A percentile compares a stretch with the other conserved stretches of the same genome.
phyloP scores from a whole-genome alignment of 2,329 filamentous ascomycete species.

The Botrytis hyacinthi region DNA sequence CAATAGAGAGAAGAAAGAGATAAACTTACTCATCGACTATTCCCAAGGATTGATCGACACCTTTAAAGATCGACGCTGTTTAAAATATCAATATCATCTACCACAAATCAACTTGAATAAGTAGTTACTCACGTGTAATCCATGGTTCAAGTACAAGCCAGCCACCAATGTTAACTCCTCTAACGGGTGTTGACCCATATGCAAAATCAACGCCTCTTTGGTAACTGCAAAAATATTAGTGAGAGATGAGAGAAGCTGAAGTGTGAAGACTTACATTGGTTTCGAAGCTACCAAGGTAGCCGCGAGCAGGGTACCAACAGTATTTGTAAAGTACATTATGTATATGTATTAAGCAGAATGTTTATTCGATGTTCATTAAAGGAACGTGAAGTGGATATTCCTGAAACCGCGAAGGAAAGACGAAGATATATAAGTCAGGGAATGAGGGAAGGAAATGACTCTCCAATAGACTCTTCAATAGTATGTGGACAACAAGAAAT shows the following conservation, averaged over 20 bases:
- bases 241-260: neutral
- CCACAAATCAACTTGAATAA: neutral
- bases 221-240: constrained; percentile 14
- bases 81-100: neutral
- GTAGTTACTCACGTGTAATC: constrained; percentile 47
- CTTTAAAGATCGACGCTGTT: constrained; percentile 50
- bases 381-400: neutral
- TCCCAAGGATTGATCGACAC: constrained; percentile 35
- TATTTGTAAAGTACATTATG: constrained; percentile 20
- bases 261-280: constrained; percentile 15
- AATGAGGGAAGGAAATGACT: neutral
- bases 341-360: neutral
- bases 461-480: neutral
- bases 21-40: constrained; percentile 36
- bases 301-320: constrained; percentile 4
- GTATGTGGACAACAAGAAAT: neutral
- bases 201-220: constrained; percentile 43
- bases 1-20: neutral
- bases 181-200: constrained; percentile 51
- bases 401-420: neutral
- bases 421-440: neutral
- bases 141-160: constrained; percentile 43
- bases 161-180: constrained; percentile 33
- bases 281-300: constrained; percentile 10
- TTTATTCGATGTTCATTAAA: neutral